Evolutionary conservation across 495 filamentous ascomycete species (phyloP).

Genomic region (Aspergillus nanangensis): DNA sequence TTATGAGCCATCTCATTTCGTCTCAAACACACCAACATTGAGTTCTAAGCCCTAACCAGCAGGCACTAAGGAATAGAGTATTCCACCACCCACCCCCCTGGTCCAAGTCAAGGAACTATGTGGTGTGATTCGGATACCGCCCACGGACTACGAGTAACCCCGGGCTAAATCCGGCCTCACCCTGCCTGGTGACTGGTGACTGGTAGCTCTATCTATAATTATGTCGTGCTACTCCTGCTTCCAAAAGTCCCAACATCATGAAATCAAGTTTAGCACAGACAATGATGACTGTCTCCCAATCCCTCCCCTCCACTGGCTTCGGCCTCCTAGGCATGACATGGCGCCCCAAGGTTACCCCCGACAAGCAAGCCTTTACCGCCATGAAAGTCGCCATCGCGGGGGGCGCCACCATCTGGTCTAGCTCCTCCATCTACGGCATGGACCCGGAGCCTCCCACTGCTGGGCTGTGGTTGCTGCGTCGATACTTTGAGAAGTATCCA

Average conservation of each 20-base stretch:
- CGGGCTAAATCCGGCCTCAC: not conserved
- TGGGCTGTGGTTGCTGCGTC: not conserved
- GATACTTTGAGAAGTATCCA: slow-evolving; percentile 1
- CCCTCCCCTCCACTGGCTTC: not conserved
- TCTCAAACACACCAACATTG: too few species aligned
- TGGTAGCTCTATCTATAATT: too few species aligned
- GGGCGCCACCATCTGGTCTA: not conserved
- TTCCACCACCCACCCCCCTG: too few species aligned
- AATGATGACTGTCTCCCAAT: not conserved
- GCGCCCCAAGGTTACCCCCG: slow-evolving; percentile 1
- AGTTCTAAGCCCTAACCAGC: too few species aligned
- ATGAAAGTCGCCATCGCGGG: not conserved
- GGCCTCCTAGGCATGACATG: not conserved
- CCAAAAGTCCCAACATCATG: not conserved
- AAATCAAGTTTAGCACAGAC: not conserved
- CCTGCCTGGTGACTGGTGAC: not conserved
- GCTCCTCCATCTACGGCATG: not conserved
- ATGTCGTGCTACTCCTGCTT: not conserved
- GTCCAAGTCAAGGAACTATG: not conserved
- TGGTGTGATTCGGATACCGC: not conserved
- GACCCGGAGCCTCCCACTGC: slow-evolving; percentile 1
- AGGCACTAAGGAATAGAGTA: too few species aligned
- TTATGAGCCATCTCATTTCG: too few species aligned
- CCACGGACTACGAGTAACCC: slow-evolving; percentile 1
- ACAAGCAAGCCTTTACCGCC: not conserved